phyloP scores from a whole-genome alignment of 495 filamentous ascomycete species.

The Neurospora sp. region DNA sequence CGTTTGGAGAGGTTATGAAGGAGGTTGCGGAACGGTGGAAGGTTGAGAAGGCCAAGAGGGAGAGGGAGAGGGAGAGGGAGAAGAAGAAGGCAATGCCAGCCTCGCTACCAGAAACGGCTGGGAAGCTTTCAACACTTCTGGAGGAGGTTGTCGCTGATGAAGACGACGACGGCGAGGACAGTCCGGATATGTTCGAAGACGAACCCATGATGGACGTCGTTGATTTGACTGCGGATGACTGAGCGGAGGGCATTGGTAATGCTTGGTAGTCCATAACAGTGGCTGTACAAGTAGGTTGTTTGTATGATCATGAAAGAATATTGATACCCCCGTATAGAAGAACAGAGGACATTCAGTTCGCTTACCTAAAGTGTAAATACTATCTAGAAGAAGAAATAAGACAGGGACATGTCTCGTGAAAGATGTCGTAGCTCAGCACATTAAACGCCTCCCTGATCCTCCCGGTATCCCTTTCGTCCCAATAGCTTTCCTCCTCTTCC shows the following conservation, averaged over 20 bases:
- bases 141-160: constrained; percentile 1
- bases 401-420: neutral
- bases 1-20: constrained; percentile 57
- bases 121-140: neutral
- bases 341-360: neutral
- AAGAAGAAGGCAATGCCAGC: neutral
- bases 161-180: neutral
- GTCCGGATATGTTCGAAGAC: constrained; percentile 7
- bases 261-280: neutral
- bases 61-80: neutral
- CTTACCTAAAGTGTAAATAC: neutral
- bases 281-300: neutral
- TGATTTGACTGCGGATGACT: neutral
- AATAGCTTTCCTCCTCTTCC: neutral
- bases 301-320: neutral
- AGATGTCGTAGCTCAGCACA: neutral
- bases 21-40: constrained; percentile 41
- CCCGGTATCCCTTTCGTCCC: neutral
- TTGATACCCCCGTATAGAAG: neutral
- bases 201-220: constrained; percentile 12
- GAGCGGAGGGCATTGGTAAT: neutral
- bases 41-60: constrained; percentile 11
- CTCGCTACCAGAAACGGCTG: neutral
- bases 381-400: neutral
- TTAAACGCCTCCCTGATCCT: neutral